Evolutionary conservation across 2,329 filamentous ascomycete genomes (phyloP).

Genomic region (Aspergillus fumigatiaffinis): DNA sequence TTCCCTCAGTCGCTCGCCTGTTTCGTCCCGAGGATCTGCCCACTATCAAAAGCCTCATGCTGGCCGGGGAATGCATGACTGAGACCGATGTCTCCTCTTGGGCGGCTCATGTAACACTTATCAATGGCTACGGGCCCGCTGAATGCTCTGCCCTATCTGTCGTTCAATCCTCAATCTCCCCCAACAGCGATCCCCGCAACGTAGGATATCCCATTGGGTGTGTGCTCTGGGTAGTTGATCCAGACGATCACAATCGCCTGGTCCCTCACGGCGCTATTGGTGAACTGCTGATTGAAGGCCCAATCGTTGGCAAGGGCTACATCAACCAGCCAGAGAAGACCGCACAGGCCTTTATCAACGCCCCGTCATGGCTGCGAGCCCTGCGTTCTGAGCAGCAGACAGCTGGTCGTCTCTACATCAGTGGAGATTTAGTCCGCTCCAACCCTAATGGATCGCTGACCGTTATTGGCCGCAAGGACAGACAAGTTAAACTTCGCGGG

Average conservation of each 20-base stretch:
- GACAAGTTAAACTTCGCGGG: conserved; percentile 21
- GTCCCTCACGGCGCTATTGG: conserved; percentile 40
- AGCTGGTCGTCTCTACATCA: conserved; percentile 25
- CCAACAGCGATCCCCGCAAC: neutral
- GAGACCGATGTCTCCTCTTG: conserved; percentile 4
- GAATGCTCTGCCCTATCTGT: conserved; percentile 3
- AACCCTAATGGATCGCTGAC: conserved; percentile 16
- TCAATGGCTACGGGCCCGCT: conserved; percentile 7
- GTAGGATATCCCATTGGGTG: conserved; percentile 20
- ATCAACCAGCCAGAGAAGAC: conserved; percentile 25
- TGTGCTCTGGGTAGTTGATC: conserved; percentile 31
- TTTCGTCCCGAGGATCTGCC: conserved; percentile 20
- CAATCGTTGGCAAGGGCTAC: conserved; percentile 40
- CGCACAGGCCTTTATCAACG: conserved; percentile 16
- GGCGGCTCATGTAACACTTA: neutral
- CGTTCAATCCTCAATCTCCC: neutral
- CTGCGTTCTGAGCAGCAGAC: conserved; percentile 3
- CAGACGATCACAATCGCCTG: conserved; percentile 18
- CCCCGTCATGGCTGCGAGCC: conserved; percentile 17
- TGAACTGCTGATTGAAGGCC: conserved; percentile 44
- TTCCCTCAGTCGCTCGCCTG: conserved; percentile 48
- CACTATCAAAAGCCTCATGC: conserved; percentile 33
- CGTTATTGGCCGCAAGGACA: conserved; percentile 15
- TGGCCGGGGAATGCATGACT: conserved; percentile 31
- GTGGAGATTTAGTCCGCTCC: conserved; percentile 30